Evolutionary conservation across 75 land plant genomes (phyloP).

Genomic region (Isoetes taiwanensis): DNA sequence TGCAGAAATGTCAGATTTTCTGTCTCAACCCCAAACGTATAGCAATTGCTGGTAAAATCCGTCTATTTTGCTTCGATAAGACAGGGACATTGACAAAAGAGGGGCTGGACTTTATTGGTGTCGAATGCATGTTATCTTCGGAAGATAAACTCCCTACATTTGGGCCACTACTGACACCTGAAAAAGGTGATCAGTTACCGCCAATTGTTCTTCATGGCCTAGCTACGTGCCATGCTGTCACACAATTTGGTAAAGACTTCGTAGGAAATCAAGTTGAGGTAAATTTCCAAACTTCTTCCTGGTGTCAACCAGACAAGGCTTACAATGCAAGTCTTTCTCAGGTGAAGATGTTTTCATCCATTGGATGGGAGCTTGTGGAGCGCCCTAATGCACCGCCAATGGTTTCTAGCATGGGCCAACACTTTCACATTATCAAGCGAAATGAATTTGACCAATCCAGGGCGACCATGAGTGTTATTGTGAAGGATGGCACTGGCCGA

Average conservation of each 20-base stretch:
- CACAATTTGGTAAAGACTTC: conserved; percentile 19
- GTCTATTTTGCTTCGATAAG: conserved; percentile 30
- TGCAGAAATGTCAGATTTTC: conserved; percentile 22
- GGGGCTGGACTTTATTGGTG: conserved; percentile 33
- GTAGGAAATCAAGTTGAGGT: conserved; percentile 44
- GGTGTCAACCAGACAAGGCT: no score
- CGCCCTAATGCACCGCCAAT: conserved; percentile 12
- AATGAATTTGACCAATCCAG: conserved; percentile 33
- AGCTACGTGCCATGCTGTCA: conserved; percentile 36
- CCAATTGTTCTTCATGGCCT: conserved; percentile 19
- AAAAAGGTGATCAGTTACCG: conserved; percentile 14
- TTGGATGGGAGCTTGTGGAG: conserved; percentile 29
- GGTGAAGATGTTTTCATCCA: conserved; percentile 31
- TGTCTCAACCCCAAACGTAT: conserved; percentile 34
- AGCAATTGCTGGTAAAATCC: conserved; percentile 33
- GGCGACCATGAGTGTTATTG: conserved; percentile 32
- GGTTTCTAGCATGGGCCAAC: conserved; percentile 12
- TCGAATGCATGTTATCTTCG: conserved; percentile 9
- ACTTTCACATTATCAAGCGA: conserved; percentile 22
- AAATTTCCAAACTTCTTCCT: no score
- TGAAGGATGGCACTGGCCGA: conserved; percentile 18
- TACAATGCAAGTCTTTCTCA: no score
- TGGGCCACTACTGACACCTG: conserved; percentile 11
- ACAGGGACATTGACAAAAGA: conserved; percentile 35
- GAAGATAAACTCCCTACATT: neutral